phyloP scores from a whole-genome alignment of 2,329 filamentous ascomycete species.

The Penicillium sp. region DNA sequence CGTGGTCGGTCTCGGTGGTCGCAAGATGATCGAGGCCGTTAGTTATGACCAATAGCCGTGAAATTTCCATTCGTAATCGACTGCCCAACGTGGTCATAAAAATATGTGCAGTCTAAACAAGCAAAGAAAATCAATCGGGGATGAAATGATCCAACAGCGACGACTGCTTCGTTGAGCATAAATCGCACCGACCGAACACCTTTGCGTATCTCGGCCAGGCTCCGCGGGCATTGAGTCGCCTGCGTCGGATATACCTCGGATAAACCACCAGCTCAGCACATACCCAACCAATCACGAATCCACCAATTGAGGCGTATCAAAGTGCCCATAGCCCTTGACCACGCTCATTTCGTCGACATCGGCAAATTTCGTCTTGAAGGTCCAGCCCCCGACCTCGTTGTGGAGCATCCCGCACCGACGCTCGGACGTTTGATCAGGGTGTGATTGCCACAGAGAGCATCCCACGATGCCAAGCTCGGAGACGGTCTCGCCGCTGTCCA shows the following conservation, averaged over 20 bases:
- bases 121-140: no score
- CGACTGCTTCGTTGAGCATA: not conserved
- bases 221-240: not conserved
- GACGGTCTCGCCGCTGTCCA: slow-evolving; percentile 40
- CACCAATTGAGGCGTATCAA: slow-evolving; percentile 45
- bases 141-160: not conserved
- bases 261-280: not conserved
- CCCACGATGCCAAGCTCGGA: slow-evolving; percentile 50
- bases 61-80: no score
- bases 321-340: slow-evolving; percentile 50
- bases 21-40: no score
- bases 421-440: not conserved
- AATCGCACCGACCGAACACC: no score
- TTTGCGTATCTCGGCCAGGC: not conserved
- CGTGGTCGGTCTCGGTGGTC: no score
- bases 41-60: no score
- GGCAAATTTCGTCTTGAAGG: slow-evolving; percentile 48
- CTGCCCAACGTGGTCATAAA: no score
- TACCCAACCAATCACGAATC: not conserved
- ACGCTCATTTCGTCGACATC: slow-evolving; percentile 50
- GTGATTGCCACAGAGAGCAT: slow-evolving; percentile 40
- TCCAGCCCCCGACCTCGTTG: slow-evolving; percentile 43
- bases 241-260: not conserved
- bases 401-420: slow-evolving; percentile 30
- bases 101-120: no score